Percentiles rank a stretch among this genome's conserved stretches.
Evolutionary conservation across 495 filamentous ascomycete species (phyloP).

Genomic region (Xanthoparmelia taractica): DNA sequence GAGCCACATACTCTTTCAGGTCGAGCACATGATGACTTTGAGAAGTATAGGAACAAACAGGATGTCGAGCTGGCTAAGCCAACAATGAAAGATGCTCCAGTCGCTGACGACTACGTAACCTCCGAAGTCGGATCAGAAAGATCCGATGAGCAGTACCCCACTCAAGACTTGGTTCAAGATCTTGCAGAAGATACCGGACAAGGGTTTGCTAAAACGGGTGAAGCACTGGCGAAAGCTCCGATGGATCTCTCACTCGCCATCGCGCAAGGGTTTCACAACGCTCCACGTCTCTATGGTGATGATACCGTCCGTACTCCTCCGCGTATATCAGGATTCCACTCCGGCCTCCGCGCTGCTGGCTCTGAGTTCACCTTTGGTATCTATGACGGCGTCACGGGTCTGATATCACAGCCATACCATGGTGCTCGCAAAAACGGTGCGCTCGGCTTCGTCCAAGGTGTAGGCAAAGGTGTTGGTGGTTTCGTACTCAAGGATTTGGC

Average conservation of each 20-base stretch:
- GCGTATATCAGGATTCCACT: conserved; percentile 59
- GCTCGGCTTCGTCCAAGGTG: conserved; percentile 54
- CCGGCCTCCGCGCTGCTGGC: conserved; percentile 57
- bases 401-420: conserved; percentile 57
- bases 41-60: conserved; percentile 7
- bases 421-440: conserved; percentile 54
- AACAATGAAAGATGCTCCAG: conserved; percentile 6
- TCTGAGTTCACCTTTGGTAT: conserved; percentile 63
- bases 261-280: conserved; percentile 76
- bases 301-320: conserved; percentile 39
- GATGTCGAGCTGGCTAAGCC: conserved; percentile 16
- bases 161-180: conserved; percentile 31
- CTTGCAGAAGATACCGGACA: conserved; percentile 39
- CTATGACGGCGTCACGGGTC: conserved; percentile 63
- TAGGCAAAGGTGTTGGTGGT: conserved; percentile 68
- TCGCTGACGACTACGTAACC: conserved; percentile 12
- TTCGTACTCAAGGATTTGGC: conserved; percentile 63
- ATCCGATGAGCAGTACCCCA: conserved; percentile 26
- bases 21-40: conserved; percentile 11
- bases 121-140: conserved; percentile 20
- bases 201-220: conserved; percentile 41
- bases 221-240: conserved; percentile 36
- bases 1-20: conserved; percentile 6
- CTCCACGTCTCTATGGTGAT: conserved; percentile 69
- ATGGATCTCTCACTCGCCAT: conserved; percentile 67